Conservation (phyloP, 2,329 filamentous ascomycete species). For the Trichoderma sp. region DNA sequence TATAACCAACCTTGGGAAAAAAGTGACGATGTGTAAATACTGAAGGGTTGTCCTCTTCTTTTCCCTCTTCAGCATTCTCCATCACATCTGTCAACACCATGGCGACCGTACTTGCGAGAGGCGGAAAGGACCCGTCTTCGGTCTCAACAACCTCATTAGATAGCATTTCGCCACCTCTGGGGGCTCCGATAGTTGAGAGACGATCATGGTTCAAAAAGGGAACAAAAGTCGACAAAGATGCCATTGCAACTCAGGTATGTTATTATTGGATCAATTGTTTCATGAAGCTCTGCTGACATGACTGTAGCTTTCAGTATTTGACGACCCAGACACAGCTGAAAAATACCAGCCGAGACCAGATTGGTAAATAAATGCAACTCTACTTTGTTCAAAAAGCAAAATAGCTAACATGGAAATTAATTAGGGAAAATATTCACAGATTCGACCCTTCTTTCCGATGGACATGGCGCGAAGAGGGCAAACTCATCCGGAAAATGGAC, state of each 20-base stretch:
- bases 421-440: conserved; percentile 54
- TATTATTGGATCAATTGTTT: neutral
- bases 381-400: neutral
- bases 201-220: conserved; percentile 38
- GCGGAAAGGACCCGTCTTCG: conserved; percentile 7
- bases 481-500: conserved; percentile 51
- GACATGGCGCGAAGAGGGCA: conserved; percentile 57
- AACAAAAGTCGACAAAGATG: conserved; percentile 33
- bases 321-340: conserved; percentile 38
- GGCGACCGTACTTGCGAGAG: conserved; percentile 22
- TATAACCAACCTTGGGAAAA: neutral
- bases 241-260: conserved; percentile 38
- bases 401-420: conserved; percentile 25
- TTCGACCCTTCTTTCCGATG: conserved; percentile 60
- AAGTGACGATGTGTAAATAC: neutral
- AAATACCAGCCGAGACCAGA: conserved; percentile 37
- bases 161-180: conserved; percentile 32
- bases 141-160: conserved; percentile 21
- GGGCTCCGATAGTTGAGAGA: conserved; percentile 31
- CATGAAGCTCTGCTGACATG: neutral
- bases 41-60: neutral
- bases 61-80: neutral
- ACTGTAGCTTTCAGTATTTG: conserved; percentile 38
- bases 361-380: conserved; percentile 23
- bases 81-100: neutral